These are phyloP conservation scores for Umbelopsis sp. DNA, from an alignment of 371 early-diverging fungal genomes.

Conservation along the genomic window DNA sequence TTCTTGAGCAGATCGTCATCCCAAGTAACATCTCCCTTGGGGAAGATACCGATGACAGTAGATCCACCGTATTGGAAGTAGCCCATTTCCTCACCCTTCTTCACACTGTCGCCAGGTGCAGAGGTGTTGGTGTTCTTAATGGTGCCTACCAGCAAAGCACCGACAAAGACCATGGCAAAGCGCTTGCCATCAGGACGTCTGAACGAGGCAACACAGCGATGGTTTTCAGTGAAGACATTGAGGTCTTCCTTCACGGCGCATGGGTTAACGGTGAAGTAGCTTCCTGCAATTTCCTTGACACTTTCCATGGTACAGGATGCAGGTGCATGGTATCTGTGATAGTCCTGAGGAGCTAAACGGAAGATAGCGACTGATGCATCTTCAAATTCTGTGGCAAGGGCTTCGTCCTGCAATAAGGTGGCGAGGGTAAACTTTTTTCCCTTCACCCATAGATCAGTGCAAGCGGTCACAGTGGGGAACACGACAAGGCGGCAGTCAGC, in stretches of 20 bases:
- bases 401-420: constrained; percentile 52
- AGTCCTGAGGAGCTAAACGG: constrained; percentile 81
- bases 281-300: constrained; percentile 30
- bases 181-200: constrained; percentile 25
- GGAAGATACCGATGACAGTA: constrained; percentile 67
- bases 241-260: constrained; percentile 45
- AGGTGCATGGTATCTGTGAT: constrained; percentile 79
- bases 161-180: constrained; percentile 48
- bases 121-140: constrained; percentile 46
- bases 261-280: constrained; percentile 51
- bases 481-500: constrained; percentile 72
- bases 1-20: constrained; percentile 63
- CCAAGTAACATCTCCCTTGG: constrained; percentile 56
- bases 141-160: constrained; percentile 54
- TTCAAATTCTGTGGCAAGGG: constrained; percentile 49
- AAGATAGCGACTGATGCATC: constrained; percentile 70
- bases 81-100: constrained; percentile 70
- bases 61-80: constrained; percentile 70
- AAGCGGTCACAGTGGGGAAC: constrained; percentile 55
- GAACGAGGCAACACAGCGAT: constrained; percentile 38
- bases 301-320: constrained; percentile 55
- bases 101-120: constrained; percentile 31
- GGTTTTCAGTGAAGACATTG: constrained; percentile 56
- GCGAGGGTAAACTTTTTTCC: constrained; percentile 65
- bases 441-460: constrained; percentile 74